A percentile compares a stretch with the other conserved stretches of the same genome.
phyloP scores from a whole-genome alignment of 805 yeast species.

The Kazachstania bromeliacearum region DNA sequence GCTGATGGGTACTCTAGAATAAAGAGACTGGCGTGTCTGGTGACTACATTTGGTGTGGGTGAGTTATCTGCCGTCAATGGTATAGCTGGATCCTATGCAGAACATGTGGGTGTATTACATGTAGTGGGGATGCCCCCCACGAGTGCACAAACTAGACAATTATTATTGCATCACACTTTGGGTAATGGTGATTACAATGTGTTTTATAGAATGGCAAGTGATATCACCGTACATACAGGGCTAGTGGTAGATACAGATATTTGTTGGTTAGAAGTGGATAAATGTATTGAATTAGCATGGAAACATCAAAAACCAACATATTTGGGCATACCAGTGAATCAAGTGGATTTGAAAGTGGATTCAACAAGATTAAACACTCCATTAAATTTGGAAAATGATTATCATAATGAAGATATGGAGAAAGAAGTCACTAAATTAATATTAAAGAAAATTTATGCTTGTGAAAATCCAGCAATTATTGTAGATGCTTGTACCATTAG shows the following conservation, averaged over 20 bases:
- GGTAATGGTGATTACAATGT: slow-evolving; percentile 66
- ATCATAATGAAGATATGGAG: slow-evolving; percentile 46
- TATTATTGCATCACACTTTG: slow-evolving; percentile 64
- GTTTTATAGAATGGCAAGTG: slow-evolving; percentile 62
- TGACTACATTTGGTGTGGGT: slow-evolving; percentile 78
- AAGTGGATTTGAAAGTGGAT: slow-evolving; percentile 50
- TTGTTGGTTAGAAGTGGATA: slow-evolving; percentile 59
- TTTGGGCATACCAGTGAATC: slow-evolving; percentile 67
- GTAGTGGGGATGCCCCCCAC: slow-evolving; percentile 73
- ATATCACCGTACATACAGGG: slow-evolving; percentile 50
- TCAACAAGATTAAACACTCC: slow-evolving; percentile 44
- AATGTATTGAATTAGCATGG: slow-evolving; percentile 58
- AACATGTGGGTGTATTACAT: slow-evolving; percentile 71
- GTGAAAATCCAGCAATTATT: slow-evolving; percentile 56
- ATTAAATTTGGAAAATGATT: slow-evolving; percentile 41
- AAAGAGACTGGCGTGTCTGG: slow-evolving; percentile 30
- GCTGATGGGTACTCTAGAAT: slow-evolving; percentile 79
- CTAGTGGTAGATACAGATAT: slow-evolving; percentile 46
- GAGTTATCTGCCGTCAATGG: slow-evolving; percentile 82
- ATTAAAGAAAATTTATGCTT: slow-evolving; percentile 37
- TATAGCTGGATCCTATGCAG: slow-evolving; percentile 73
- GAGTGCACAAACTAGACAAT: slow-evolving; percentile 31
- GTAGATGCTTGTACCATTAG: slow-evolving; percentile 78
- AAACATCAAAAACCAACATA: slow-evolving; percentile 65
- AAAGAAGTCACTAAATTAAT: slow-evolving; percentile 44